Percentiles rank a stretch among this genome's conserved stretches.
phyloP scores from a whole-genome alignment of 1,139 yeast species.

The Geotrichum reessii region DNA sequence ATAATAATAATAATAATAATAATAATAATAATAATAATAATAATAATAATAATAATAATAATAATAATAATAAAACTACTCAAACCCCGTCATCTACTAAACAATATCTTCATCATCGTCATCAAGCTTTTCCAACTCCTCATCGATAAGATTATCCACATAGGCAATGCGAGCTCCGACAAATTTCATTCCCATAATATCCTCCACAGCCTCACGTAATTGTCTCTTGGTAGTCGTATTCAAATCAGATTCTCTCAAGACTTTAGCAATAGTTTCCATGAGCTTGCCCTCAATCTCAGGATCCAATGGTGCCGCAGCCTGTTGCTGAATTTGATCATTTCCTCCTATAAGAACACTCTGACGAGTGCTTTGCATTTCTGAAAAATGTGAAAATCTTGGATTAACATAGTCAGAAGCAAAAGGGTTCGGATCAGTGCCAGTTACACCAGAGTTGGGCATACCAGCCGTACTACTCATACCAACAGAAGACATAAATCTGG shows the following conservation, averaged over 20 bases:
- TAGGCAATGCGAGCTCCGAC: constrained; percentile 30
- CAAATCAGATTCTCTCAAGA: constrained; percentile 34
- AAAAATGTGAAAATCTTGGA: constrained; percentile 11
- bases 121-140: constrained; percentile 33
- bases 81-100: too few relatives aligned
- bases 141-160: constrained; percentile 36
- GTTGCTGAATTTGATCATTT: not conserved
- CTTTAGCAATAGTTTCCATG: constrained; percentile 30
- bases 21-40: too few relatives aligned
- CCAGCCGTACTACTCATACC: not conserved
- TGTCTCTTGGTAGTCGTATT: constrained; percentile 38
- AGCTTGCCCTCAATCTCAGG: constrained; percentile 25
- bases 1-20: too few relatives aligned
- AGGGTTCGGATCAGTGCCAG: constrained; percentile 1
- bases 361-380: constrained; percentile 7
- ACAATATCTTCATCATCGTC: constrained; percentile 26
- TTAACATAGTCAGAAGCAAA: constrained; percentile 5
- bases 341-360: constrained; percentile 2
- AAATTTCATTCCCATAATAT: constrained; percentile 35
- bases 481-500: constrained; percentile 4
- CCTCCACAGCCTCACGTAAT: constrained; percentile 36
- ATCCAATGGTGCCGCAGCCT: constrained; percentile 18
- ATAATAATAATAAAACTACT: too few relatives aligned
- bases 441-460: not conserved
- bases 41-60: too few relatives aligned